Percentiles rank a stretch among this genome's conserved stretches.
These are phyloP conservation scores for Boletales sp. DNA, from an alignment of 768 basidiomycete genomes.

Conservation along the genomic window DNA sequence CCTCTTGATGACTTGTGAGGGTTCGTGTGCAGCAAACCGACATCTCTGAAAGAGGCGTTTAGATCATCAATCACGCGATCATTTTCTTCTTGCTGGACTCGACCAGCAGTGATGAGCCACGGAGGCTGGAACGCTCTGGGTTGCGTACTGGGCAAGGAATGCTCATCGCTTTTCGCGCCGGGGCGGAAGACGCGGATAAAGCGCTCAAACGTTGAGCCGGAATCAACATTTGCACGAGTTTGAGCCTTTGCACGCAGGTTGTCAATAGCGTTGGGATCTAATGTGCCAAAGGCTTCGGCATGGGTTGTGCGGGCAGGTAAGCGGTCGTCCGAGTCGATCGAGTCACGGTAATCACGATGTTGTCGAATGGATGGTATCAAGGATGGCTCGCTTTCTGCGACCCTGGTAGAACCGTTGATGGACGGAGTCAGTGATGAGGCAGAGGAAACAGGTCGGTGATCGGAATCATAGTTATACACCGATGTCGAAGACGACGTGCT, in stretches of 20 bases:
- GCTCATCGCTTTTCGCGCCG: constrained; percentile 19
- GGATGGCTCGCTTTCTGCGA: constrained; percentile 9
- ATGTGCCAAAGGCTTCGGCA: constrained; percentile 56
- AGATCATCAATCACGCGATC: constrained; percentile 66
- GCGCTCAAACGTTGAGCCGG: constrained; percentile 20
- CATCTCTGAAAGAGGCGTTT: constrained; percentile 74
- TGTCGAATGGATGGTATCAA: constrained; percentile 8
- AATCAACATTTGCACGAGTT: constrained; percentile 21
- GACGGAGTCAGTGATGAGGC: constrained; percentile 11
- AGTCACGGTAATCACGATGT: constrained; percentile 23
- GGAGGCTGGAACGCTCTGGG: constrained; percentile 41
- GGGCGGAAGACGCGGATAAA: constrained; percentile 21
- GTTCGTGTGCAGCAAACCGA: constrained; percentile 66
- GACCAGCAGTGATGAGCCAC: constrained; percentile 65
- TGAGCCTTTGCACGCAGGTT: constrained; percentile 34
- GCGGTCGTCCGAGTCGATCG: constrained; percentile 24
- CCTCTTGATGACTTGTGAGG: constrained; percentile 29
- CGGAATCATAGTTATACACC: constrained; percentile 1
- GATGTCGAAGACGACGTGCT: constrained; percentile 16
- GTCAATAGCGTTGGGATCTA: constrained; percentile 54
- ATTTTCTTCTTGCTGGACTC: constrained; percentile 63
- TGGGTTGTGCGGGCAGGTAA: constrained; percentile 52
- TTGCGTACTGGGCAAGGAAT: constrained; percentile 21
- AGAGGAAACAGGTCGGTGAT: constrained; percentile 22
- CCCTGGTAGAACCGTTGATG: background rate